Evolutionary conservation across 2,329 filamentous ascomycete species (phyloP).

Genomic region (Beauveria medogensis): DNA sequence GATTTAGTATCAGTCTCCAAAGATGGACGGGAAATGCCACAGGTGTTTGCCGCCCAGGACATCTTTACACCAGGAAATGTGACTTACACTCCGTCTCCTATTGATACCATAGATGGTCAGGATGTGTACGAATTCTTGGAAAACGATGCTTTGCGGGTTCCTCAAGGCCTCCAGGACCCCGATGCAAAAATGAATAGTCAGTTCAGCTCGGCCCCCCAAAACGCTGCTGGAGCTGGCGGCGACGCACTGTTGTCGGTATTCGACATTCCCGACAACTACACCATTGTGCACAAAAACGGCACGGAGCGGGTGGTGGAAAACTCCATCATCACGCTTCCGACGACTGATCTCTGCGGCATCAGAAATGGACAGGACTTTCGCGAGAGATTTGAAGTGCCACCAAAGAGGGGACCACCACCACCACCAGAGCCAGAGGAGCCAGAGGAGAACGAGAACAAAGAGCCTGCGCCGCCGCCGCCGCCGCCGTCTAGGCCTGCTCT

Average conservation of each 20-base stretch:
- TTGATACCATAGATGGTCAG: neutral
- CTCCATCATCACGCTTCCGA: neutral
- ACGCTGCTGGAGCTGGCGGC: neutral
- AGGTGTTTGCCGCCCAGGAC: neutral
- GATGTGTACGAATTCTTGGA: slow-evolving; percentile 5
- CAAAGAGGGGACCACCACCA: neutral
- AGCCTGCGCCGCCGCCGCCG: neutral
- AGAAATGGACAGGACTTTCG: neutral
- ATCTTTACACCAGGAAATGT: neutral
- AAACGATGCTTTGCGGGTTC: neutral
- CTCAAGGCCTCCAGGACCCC: neutral
- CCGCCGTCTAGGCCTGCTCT: slow-evolving; percentile 4
- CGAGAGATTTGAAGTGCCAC: neutral
- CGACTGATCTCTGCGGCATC: neutral
- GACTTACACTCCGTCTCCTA: neutral
- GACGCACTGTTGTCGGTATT: neutral
- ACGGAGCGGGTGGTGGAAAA: neutral
- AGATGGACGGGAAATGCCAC: neutral
- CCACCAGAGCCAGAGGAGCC: no score
- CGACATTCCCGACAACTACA: slow-evolving; percentile 3
- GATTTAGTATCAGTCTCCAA: slow-evolving; percentile 15
- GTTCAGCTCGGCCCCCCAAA: neutral
- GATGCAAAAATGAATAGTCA: neutral
- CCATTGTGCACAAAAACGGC: slow-evolving; percentile 6
- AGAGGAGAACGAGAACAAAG: no score